phyloP scores from a whole-genome alignment of 768 basidiomycete species.

The Hebeloma cylindrosporum region DNA sequence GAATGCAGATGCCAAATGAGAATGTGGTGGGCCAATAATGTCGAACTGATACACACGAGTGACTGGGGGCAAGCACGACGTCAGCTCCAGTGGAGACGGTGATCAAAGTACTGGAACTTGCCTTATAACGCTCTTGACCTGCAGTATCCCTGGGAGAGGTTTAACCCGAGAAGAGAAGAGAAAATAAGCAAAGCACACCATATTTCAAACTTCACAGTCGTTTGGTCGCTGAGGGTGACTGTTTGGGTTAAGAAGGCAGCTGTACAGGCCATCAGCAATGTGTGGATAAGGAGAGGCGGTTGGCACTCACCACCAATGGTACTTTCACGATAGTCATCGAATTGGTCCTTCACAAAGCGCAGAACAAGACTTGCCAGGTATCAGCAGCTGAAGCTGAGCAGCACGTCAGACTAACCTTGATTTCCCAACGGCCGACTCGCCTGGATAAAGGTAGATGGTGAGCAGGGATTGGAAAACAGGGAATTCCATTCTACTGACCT shows the following conservation, averaged over 20 bases:
- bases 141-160: constrained; percentile 78
- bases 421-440: constrained; percentile 98
- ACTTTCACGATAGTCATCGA: constrained; percentile 93
- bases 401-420: constrained; percentile 60
- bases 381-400: constrained; percentile 20
- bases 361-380: constrained; percentile 73
- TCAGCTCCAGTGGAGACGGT: constrained; percentile 16
- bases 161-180: constrained; percentile 2
- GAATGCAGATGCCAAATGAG: constrained; percentile 8
- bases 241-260: constrained; percentile 99
- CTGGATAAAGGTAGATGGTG: constrained; percentile 40
- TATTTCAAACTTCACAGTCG: constrained; percentile 96
- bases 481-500: constrained; percentile 49
- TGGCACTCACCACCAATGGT: constrained; percentile 76
- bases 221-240: constrained; percentile 84
- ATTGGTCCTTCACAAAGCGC: constrained; percentile 95
- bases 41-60: constrained; percentile 38
- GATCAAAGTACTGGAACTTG: constrained; percentile 27
- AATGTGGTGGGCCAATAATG: constrained; percentile 10
- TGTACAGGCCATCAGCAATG: constrained; percentile 33
- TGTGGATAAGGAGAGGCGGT: not conserved
- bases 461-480: constrained; percentile 1
- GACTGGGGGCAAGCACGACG: constrained; percentile 29
- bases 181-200: constrained; percentile 57
- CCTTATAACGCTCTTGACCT: constrained; percentile 95